Percentiles rank a stretch among this genome's conserved stretches.
These are phyloP conservation scores for Fusarium papillatum DNA, from an alignment of 2,329 filamentous ascomycete species.

Conservation along the genomic window DNA sequence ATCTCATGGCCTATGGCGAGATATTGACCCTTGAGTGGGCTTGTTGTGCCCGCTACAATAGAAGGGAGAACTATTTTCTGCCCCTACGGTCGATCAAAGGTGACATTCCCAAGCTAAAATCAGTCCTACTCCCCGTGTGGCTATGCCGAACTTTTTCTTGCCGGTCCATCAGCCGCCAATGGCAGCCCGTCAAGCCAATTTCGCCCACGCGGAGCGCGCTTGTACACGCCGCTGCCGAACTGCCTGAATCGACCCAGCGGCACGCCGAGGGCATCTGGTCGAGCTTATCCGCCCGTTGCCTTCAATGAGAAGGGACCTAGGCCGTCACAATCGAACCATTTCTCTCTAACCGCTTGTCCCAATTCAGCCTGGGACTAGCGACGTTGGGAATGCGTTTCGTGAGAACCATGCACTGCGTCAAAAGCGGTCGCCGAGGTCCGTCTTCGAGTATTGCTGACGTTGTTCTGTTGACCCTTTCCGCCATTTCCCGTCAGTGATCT, in stretches of 20 bases:
- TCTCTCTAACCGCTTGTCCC: conserved; percentile 31
- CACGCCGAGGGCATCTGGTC: conserved; percentile 9
- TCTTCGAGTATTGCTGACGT: conserved; percentile 17
- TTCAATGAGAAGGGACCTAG: conserved; percentile 22
- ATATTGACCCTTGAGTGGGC: conserved; percentile 19
- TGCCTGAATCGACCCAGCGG: conserved; percentile 20
- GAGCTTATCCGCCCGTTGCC: conserved; percentile 19
- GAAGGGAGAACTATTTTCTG: conserved; percentile 7
- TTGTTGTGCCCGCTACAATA: conserved; percentile 1
- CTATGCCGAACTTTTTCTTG: conserved; percentile 32
- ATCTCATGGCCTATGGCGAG: conserved; percentile 36
- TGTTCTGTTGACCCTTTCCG: conserved; percentile 20
- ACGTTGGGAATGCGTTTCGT: conserved; percentile 36
- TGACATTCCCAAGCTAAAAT: conserved; percentile 25
- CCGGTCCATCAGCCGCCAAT: not conserved
- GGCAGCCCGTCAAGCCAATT: conserved; percentile 2
- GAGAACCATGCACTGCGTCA: conserved; percentile 35
- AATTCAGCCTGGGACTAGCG: conserved; percentile 33
- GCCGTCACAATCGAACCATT: conserved; percentile 45
- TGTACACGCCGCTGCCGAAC: conserved; percentile 10
- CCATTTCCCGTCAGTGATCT: conserved; percentile 31
- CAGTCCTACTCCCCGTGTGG: conserved; percentile 27
- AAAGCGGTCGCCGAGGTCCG: conserved; percentile 36
- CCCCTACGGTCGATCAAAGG: conserved; percentile 4
- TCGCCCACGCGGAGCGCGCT: conserved; percentile 8